phyloP scores from a whole-genome alignment of 2,329 filamentous ascomycete species.

The Sporothrix protearum region DNA sequence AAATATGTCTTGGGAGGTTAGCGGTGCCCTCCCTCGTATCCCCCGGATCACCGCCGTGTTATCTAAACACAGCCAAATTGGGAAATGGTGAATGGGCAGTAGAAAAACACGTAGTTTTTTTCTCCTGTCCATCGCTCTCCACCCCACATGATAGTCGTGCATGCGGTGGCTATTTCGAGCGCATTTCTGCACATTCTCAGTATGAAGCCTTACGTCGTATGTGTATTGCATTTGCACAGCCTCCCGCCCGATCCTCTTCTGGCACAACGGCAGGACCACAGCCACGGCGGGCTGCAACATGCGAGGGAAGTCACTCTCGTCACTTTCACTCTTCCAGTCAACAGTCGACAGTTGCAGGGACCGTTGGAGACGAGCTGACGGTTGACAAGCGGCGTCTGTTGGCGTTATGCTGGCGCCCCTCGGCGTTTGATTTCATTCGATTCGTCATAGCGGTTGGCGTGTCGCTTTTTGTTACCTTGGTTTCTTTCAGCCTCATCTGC shows the following conservation, averaged over 20 bases:
- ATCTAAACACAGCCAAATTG: too few species aligned
- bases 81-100: background rate
- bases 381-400: background rate
- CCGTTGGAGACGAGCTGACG: background rate
- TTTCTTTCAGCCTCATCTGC: background rate
- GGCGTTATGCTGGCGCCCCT: background rate
- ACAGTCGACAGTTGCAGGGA: background rate
- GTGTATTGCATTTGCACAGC: conserved; percentile 4
- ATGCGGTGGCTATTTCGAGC: background rate
- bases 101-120: background rate
- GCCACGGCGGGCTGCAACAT: background rate
- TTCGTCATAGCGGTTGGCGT: background rate
- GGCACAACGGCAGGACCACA: background rate
- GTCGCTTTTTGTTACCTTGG: background rate
- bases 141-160: background rate
- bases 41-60: too few species aligned
- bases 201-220: too few species aligned
- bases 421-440: conserved; percentile 2
- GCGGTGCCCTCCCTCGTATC: too few species aligned
- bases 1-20: too few species aligned
- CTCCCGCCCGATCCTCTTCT: conserved; percentile 8
- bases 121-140: background rate
- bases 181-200: background rate
- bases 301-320: background rate
- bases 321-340: background rate